Base-by-base conservation (phyloP, 805 yeast genomes). In the Wickerhamiella shivajii region DNA sequence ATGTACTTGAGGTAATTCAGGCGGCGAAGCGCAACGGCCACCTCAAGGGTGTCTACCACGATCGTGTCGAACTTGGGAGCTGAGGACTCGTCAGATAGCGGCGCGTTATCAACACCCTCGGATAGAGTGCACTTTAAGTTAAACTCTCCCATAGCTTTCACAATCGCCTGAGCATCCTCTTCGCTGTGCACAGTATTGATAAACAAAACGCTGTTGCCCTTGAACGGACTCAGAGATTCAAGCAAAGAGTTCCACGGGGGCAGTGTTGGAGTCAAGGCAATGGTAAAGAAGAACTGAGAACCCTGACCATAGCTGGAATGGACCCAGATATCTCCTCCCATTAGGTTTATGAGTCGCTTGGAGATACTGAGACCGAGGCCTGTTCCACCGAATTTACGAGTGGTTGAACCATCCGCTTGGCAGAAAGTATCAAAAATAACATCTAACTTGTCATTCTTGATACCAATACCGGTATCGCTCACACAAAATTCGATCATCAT, bases 311-410 rank as follows among this genome's bases (percentile, higher is more conserved):
- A 78, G 39, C 66, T 67, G 1, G 92, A 78, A 15, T 79, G 70
- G 18, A 83, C 93, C 93, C 93, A 80, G 41, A 81, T 80, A 42
- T 77, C 87, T 51, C 93, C 94, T 27, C 93, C 93, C 93, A 83
- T 81, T 43, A 81, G 64, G 48, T 79, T 85, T 49, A 83, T 81
- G 45, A 81, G 65, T 47, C 80, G 83, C 53, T 79, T 80, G 7
- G 93, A 83, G 53, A 81, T 81, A 3, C 92, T 78, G 36, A 81
- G 63, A 12, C 94, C 94, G 29, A 81, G 63, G 42, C 94, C 94
- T 3, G 93, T 83, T 49, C 94, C 94, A 47, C 93, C 94, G 52
- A 81, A 83, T 55, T 80, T 80, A 52, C 93, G 69, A 2, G 93
- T 81, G 2, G 93, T 81, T 4, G 93, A 79, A 26, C 94, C 94